A percentile compares a stretch with the other conserved stretches of the same genome.
These are phyloP conservation scores for Tylopilus rubrobrunneus DNA, from an alignment of 768 basidiomycete species.

Conservation along the genomic window DNA sequence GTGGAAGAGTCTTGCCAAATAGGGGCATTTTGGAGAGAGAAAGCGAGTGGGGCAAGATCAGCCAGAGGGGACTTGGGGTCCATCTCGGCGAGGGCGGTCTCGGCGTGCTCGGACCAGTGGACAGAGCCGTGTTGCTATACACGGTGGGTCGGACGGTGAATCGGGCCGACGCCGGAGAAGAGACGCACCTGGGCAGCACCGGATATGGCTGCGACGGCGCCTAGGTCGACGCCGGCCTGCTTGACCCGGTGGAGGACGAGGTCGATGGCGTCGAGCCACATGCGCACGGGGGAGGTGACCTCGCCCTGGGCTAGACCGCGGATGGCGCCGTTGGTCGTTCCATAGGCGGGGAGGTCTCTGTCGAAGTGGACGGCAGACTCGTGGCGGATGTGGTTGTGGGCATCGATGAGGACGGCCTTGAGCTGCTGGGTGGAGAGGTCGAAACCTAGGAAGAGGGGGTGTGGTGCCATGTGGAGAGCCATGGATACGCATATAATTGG, in stretches of 20 bases:
- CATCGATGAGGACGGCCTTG: not conserved
- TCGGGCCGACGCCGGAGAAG: not conserved
- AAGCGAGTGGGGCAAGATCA: not conserved
- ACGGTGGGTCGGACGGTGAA: not conserved
- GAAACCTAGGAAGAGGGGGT: not conserved
- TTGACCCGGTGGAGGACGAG: not conserved
- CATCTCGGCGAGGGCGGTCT: not conserved
- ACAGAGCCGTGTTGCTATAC: slow-evolving; percentile 8
- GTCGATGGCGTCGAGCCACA: slow-evolving; percentile 11
- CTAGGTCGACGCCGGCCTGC: not conserved
- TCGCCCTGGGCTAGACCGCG: not conserved
- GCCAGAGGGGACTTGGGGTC: not conserved
- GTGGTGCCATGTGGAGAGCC: not conserved
- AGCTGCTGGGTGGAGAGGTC: slow-evolving; percentile 7
- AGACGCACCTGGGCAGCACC: slow-evolving; percentile 2
- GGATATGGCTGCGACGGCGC: not conserved
- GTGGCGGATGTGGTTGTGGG: not conserved
- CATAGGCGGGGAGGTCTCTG: not conserved
- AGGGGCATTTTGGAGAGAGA: not conserved
- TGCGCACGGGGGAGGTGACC: slow-evolving; percentile 2
- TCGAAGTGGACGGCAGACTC: not conserved
- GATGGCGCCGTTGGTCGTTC: not conserved
- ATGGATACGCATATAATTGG: not conserved
- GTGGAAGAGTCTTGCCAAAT: slow-evolving; percentile 8
- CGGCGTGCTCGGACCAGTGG: slow-evolving; percentile 3